These are phyloP conservation scores for Aspergillus intermedius DNA, from an alignment of 2,329 filamentous ascomycete genomes.

Conservation along the genomic window DNA sequence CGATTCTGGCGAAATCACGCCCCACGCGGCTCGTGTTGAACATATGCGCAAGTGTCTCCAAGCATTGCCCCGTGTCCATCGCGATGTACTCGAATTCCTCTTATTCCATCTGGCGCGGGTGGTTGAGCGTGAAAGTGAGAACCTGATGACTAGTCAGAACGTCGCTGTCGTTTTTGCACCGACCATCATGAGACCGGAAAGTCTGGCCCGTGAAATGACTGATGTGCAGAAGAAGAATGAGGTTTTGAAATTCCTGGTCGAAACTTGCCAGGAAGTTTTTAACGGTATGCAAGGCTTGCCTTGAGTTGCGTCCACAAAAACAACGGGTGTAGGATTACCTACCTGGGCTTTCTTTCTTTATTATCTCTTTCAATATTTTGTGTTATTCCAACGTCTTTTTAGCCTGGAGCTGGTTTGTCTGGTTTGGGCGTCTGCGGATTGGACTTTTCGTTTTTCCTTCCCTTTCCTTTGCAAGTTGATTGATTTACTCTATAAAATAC, in stretches of 20 bases:
- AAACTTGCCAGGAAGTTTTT: slow-evolving; percentile 81
- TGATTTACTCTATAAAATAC: background rate
- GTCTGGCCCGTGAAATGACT: slow-evolving; percentile 87
- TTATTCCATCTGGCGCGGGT: slow-evolving; percentile 90
- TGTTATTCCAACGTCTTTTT: background rate
- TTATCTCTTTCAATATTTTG: slow-evolving; percentile 2
- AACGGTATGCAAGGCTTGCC: slow-evolving; percentile 31
- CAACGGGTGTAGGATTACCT: background rate
- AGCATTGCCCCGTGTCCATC: slow-evolving; percentile 73
- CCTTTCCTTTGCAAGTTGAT: background rate
- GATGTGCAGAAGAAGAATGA: slow-evolving; percentile 92
- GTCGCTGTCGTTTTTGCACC: slow-evolving; percentile 95
- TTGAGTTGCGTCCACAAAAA: background rate
- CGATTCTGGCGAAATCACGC: slow-evolving; percentile 58
- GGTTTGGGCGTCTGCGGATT: background rate
- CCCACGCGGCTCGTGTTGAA: slow-evolving; percentile 60
- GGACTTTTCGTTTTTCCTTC: background rate
- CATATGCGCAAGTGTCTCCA: slow-evolving; percentile 69
- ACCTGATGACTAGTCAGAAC: slow-evolving; percentile 95
- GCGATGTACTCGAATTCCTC: slow-evolving; percentile 85
- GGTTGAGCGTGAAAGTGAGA: slow-evolving; percentile 72
- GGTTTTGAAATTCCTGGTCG: slow-evolving; percentile 86
- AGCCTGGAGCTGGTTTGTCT: slow-evolving; percentile 1
- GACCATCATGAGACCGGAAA: slow-evolving; percentile 89
- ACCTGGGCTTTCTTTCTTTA: background rate